Evolutionary conservation across 495 filamentous ascomycete species (phyloP), one percentile per base, ranked within the genome.

Genomic region (Hypomontagnella submonticulosa): DNA sequence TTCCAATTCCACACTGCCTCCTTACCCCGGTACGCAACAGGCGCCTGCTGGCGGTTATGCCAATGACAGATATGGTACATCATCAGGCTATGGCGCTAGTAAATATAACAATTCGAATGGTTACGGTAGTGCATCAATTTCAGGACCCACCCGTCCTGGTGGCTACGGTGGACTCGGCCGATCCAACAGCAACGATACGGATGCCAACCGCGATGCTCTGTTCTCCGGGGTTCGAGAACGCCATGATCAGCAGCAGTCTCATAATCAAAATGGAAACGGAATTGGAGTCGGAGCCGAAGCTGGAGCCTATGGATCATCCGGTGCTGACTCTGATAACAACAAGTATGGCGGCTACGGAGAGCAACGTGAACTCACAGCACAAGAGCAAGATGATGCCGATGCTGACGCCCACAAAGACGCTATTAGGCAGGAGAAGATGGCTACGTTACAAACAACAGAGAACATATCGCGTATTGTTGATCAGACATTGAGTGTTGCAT

Each of bases 151-250:
- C 57, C 84, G 89, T 34, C 76, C 83, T 50, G 88, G 89, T 60
- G 90, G 90, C 46, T 94, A 94, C 68, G 91, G 91, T 43, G 89
- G 89, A 20, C 67, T 92, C 42, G 89, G 88, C 57, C 77, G 72
- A 46, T 61, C 63, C 16, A 82, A 85, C 47, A 86, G 84, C 67
- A 83, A 83, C 47, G 82, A 85, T 55, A 81, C 84, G 27, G 86
- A 88, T 66, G 79, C 79, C 47, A 86, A 84, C 58, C 80, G 87
- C 58, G 85, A 88, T 61, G 86, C 83, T 11, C 63, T 77, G 8
- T 92, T 93, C 66, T 86, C 85, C 2, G 85, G 86, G 13, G 88
- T 87, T 23, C 82, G 77, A 54, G 83, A 90, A 42, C 73, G 86
- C 38, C 71, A 73, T 9, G 78, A 83, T 55, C 76, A 85, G 32